These are phyloP conservation scores for Phytophthora capsici DNA, from an alignment of 352 stramenopile species.

Conservation along the genomic window DNA sequence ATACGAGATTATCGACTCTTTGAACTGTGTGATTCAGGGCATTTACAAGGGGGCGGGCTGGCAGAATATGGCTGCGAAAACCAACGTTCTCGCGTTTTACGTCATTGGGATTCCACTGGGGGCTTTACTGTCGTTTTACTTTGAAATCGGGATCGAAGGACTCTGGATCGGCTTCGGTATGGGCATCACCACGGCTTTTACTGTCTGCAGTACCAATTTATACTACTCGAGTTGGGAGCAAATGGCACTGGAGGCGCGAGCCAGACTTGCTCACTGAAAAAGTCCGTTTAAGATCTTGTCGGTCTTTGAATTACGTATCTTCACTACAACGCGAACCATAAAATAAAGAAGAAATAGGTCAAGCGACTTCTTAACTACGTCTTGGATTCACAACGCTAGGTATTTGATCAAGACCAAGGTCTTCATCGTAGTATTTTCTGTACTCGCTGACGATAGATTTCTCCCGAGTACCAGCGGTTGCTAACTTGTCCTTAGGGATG, in stretches of 20 bases:
- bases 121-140: conserved; percentile 64
- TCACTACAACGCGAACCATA: too few species aligned
- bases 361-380: conserved; percentile 11
- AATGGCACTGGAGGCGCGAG: conserved; percentile 58
- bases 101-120: conserved; percentile 75
- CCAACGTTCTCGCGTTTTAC: conserved; percentile 85
- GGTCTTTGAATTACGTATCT: too few species aligned
- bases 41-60: conserved; percentile 78
- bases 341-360: too few species aligned
- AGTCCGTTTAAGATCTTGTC: background rate
- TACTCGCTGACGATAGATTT: conserved; percentile 1
- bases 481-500: background rate
- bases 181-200: conserved; percentile 50
- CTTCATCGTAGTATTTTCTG: background rate
- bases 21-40: conserved; percentile 78
- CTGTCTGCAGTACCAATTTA: conserved; percentile 50
- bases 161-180: conserved; percentile 83
- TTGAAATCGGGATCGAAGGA: conserved; percentile 59
- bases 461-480: background rate
- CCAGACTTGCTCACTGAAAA: conserved; percentile 47
- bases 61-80: conserved; percentile 73
- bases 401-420: background rate
- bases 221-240: conserved; percentile 68
- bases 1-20: conserved; percentile 79
- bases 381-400: background rate